Conservation (phyloP, 768 basidiomycete species). For the Pholiota molesta region DNA sequence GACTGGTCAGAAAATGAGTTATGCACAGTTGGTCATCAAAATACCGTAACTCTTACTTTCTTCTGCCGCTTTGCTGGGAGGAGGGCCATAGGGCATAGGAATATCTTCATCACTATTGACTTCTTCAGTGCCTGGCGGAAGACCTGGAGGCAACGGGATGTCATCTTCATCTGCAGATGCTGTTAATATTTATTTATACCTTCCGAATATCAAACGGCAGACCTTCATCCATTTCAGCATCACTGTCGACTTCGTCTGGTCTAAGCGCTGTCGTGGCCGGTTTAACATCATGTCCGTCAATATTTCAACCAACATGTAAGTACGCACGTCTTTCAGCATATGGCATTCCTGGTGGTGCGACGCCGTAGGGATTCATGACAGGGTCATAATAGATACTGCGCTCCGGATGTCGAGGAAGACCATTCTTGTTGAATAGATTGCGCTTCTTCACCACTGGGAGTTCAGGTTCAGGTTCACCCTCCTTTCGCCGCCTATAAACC, state of each 20-base stretch:
- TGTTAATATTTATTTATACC: slow-evolving; percentile 3
- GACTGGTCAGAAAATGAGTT: not conserved
- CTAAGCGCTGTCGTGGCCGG: slow-evolving; percentile 48
- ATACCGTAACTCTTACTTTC: slow-evolving; percentile 14
- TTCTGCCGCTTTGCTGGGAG: slow-evolving; percentile 40
- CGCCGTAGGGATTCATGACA: slow-evolving; percentile 91
- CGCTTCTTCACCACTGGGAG: slow-evolving; percentile 53
- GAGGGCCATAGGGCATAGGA: slow-evolving; percentile 85
- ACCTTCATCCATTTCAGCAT: slow-evolving; percentile 57
- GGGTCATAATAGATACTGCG: slow-evolving; percentile 92
- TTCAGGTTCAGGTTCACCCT: slow-evolving; percentile 45
- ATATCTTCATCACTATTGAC: slow-evolving; percentile 82
- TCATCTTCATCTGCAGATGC: slow-evolving; percentile 53
- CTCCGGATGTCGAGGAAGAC: slow-evolving; percentile 88
- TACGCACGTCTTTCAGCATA: slow-evolving; percentile 82
- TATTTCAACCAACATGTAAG: not conserved
- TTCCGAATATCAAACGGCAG: slow-evolving; percentile 8
- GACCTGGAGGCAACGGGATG: slow-evolving; percentile 65
- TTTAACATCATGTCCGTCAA: not conserved
- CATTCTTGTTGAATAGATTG: slow-evolving; percentile 80
- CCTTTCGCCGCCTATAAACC: slow-evolving; percentile 67
- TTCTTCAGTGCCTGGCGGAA: slow-evolving; percentile 56
- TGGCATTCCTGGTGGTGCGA: slow-evolving; percentile 97
- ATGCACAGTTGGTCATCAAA: not conserved
- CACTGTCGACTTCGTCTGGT: slow-evolving; percentile 65